Conservation (phyloP, 176 grass and related monocot genomes). For the Hyparrhenia diplandra region DNA sequence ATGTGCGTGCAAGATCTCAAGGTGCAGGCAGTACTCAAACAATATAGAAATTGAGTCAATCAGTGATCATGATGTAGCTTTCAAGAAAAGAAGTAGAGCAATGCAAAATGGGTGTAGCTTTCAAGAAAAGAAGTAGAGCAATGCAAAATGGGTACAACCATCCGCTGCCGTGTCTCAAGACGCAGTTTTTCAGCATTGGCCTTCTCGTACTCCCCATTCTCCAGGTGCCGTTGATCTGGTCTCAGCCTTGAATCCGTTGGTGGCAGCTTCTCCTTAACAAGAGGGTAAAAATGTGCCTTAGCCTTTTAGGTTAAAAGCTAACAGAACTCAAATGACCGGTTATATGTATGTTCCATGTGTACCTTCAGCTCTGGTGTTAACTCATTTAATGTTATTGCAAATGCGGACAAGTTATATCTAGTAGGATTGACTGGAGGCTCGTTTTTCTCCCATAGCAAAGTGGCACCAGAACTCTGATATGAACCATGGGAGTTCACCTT, state of each 20-base stretch:
- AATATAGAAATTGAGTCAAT: neutral
- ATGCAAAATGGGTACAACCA: slow-evolving; percentile 44
- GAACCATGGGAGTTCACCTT: slow-evolving; percentile 30
- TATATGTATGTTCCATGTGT: slow-evolving; percentile 18
- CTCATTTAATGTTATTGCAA: slow-evolving; percentile 90
- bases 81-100: neutral
- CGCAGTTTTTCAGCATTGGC: slow-evolving; percentile 79
- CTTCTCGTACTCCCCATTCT: slow-evolving; percentile 85
- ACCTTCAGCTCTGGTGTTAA: slow-evolving; percentile 65
- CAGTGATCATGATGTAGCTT: neutral
- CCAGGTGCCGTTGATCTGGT: slow-evolving; percentile 79
- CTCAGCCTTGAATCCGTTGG: slow-evolving; percentile 93
- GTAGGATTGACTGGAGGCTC: slow-evolving; percentile 65
- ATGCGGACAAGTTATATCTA: slow-evolving; percentile 84
- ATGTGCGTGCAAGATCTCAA: neutral
- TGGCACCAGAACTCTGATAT: slow-evolving; percentile 28
- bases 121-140: neutral
- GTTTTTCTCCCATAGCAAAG: slow-evolving; percentile 87
- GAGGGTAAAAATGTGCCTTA: slow-evolving; percentile 6
- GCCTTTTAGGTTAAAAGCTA: slow-evolving; percentile 26
- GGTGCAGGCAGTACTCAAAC: neutral
- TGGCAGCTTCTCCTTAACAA: slow-evolving; percentile 78
- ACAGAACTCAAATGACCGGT: slow-evolving; percentile 14
- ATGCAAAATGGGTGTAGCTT: neutral
- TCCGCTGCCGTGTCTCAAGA: slow-evolving; percentile 65